phyloP scores from a whole-genome alignment of 306 rosid genomes.

The Vigna angularis region DNA sequence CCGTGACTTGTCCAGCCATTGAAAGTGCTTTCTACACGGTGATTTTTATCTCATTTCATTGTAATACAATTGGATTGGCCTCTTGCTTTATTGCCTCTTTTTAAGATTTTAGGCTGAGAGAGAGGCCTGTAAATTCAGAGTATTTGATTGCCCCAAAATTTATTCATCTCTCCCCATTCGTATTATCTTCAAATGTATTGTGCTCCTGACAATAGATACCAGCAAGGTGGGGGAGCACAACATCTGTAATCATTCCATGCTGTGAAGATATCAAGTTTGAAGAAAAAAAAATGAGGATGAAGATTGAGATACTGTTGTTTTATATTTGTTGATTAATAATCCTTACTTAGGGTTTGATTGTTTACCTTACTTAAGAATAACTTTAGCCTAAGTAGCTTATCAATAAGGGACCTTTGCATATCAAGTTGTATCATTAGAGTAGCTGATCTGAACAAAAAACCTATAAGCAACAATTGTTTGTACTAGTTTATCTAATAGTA shows the following conservation, averaged over 20 bases:
- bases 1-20: slow-evolving; percentile 46
- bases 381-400: slow-evolving; percentile 5
- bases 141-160: slow-evolving; percentile 56
- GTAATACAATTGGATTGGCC: slow-evolving; percentile 76
- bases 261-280: slow-evolving; percentile 52
- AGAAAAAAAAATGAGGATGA: slow-evolving; percentile 44
- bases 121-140: slow-evolving; percentile 81
- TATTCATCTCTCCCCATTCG: slow-evolving; percentile 59
- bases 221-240: slow-evolving; percentile 54
- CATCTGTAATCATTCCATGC: slow-evolving; percentile 56
- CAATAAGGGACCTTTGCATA: slow-evolving; percentile 6
- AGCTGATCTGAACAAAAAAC: not conserved
- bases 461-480: not conserved
- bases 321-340: slow-evolving; percentile 47
- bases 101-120: slow-evolving; percentile 77
- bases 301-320: slow-evolving; percentile 50
- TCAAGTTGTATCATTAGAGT: slow-evolving; percentile 6
- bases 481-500: not conserved
- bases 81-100: slow-evolving; percentile 65
- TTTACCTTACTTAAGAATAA: slow-evolving; percentile 18
- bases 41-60: slow-evolving; percentile 62
- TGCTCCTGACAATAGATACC: slow-evolving; percentile 57
- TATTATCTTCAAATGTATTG: slow-evolving; percentile 47
- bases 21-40: slow-evolving; percentile 47
- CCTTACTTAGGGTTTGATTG: slow-evolving; percentile 11